A percentile compares a stretch with the other conserved stretches of the same genome.
Evolutionary conservation across 208 protist genomes (phyloP).

Genomic region (Trichomonas tenax): DNA sequence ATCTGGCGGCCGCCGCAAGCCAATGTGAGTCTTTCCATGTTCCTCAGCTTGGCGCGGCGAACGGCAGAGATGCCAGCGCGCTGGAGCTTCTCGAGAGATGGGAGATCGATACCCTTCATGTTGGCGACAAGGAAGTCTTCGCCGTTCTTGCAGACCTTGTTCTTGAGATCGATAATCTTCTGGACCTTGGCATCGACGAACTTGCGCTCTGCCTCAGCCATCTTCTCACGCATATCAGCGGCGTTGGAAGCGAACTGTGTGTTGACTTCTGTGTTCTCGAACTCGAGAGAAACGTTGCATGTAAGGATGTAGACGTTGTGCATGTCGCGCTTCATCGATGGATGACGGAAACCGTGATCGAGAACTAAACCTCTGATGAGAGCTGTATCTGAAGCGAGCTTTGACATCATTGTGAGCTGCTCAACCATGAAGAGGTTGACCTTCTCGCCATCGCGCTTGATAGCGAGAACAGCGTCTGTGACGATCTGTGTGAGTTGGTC

Average conservation of each 20-base stretch:
- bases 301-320: constrained; percentile 92
- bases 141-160: constrained; percentile 63
- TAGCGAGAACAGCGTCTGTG: constrained; percentile 37
- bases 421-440: constrained; percentile 98
- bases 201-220: constrained; percentile 61
- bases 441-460: constrained; percentile 33
- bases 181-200: constrained; percentile 83
- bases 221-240: constrained; percentile 79
- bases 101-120: constrained; percentile 99
- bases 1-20: constrained; percentile 88
- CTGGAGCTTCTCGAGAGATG: constrained; percentile 95
- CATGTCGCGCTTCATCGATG: constrained; percentile 71
- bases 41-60: constrained; percentile 83
- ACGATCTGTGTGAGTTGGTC: constrained; percentile 52
- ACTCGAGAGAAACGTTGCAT: constrained; percentile 98
- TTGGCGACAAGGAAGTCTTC: constrained; percentile 96
- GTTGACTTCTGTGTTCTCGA: constrained; percentile 88
- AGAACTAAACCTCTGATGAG: constrained; percentile 95
- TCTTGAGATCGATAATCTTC: constrained; percentile 96
- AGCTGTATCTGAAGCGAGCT: constrained; percentile 57
- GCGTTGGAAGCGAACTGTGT: constrained; percentile 88
- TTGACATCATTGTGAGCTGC: constrained; percentile 97
- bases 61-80: constrained; percentile 91
- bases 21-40: constrained; percentile 50
- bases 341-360: constrained; percentile 96